Base-by-base conservation (phyloP, 345 rosid genomes). In the Aquilaria malaccensis region DNA sequence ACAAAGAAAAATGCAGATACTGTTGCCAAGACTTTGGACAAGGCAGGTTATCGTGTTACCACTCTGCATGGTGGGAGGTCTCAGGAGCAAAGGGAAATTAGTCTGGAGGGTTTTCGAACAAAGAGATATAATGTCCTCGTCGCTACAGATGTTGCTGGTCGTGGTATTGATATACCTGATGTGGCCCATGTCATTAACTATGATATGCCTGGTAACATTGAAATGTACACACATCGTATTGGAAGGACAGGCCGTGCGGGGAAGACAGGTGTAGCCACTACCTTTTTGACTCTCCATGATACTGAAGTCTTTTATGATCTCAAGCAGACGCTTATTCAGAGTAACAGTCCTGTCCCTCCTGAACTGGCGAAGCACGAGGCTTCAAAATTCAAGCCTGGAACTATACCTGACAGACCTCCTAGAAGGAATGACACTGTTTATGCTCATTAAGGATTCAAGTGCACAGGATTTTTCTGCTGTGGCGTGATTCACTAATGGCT, bases 231-330 rank as follows among this genome's bases (percentile, higher is more conserved):
- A 3, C 99, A 90, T 72, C 95, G 95, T 60, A 90, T 94, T 55
- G 96, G 99, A 53, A 83, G 97, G 79, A 94, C 96, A 13, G 97
- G 95, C 9, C 96, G 95, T 77, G 99, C 97, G 49, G 97, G 96
- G 56, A 94, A 94, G 76, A 90, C 90, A 2, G 97, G 97, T 76
- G 75, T 86, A 67, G 96, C 99, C 31, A 85, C 97, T 10, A 90
- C 97, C 46, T 94, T 94, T 80, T 72, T 93, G 75, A 89, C 99
- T 57, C 72, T 87, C 4, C 81, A 80, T 0, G 99, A 94, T 68
- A 62, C 79, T 1, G 92, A 94, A 45, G 97, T 94, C 46, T 90
- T 90, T 69, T 94, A 90, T 71, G 99, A 94, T 82, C 89, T 90
- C 57, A 94, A 86, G 84, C 97, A 90, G 81, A 90, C 89, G 99